Conservation (phyloP, 352 stramenopile species). For the Phytophthora parvispora region DNA sequence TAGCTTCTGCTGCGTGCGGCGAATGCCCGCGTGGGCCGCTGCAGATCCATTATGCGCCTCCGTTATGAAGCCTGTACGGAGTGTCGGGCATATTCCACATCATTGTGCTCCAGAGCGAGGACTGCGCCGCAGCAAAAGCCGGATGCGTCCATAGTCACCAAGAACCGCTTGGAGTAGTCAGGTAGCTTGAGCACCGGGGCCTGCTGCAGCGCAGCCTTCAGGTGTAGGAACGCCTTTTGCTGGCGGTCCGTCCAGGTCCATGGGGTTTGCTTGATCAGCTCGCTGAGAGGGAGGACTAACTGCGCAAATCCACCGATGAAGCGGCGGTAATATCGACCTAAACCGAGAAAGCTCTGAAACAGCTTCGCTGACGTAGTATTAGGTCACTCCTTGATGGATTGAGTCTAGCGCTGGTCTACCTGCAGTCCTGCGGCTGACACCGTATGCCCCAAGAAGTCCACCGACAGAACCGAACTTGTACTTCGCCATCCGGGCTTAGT, state of each 20-base stretch:
- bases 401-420: background rate
- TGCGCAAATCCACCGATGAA: background rate
- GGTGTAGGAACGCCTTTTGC: conserved; percentile 11
- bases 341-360: background rate
- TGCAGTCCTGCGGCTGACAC: background rate
- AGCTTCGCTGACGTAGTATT: too few relatives aligned
- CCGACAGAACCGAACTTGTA: background rate
- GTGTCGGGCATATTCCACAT: background rate
- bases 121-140: background rate
- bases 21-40: background rate
- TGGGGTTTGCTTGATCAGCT: background rate
- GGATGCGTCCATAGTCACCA: background rate
- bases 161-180: conserved; percentile 1
- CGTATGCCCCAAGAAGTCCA: background rate
- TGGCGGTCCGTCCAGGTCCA: conserved; percentile 15
- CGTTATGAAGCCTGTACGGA: background rate
- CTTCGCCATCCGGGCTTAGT: background rate
- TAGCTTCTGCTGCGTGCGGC: conserved; percentile 4
- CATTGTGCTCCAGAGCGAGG: background rate
- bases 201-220: conserved; percentile 38
- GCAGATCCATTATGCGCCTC: conserved; percentile 1
- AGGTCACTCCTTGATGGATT: background rate
- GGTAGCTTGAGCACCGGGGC: conserved; percentile 31
- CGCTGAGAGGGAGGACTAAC: background rate
- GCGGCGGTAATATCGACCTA: background rate